These are phyloP conservation scores for Melaleuca quinquenervia DNA, from an alignment of 345 rosid species.

Conservation along the genomic window DNA sequence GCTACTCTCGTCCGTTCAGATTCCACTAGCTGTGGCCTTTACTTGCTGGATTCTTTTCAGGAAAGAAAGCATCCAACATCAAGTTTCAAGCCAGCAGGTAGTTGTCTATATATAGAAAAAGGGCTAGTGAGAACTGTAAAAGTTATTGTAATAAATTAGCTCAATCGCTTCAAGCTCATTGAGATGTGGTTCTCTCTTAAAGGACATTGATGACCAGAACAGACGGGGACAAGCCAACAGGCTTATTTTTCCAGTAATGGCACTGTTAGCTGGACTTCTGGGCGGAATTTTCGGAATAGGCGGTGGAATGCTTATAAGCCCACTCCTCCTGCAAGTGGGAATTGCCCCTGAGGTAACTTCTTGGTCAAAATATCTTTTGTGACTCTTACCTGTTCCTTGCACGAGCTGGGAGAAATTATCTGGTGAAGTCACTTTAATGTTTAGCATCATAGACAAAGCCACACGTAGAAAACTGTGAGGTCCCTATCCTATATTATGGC, in stretches of 20 bases:
- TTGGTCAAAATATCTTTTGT: not conserved
- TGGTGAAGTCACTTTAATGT: not conserved
- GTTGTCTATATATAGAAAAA: not conserved
- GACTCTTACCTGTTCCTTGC: too few relatives aligned
- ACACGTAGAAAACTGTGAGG: not conserved
- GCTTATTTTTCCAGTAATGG: slow-evolving; percentile 61
- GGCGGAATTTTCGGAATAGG: slow-evolving; percentile 95
- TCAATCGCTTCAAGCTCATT: not conserved
- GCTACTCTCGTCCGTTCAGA: slow-evolving; percentile 60
- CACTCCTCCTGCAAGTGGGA: slow-evolving; percentile 84
- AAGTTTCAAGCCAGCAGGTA: slow-evolving; percentile 21
- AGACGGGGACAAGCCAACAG: slow-evolving; percentile 19
- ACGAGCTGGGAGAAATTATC: not conserved
- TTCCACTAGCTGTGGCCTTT: slow-evolving; percentile 66
- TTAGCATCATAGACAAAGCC: not conserved
- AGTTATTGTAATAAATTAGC: not conserved
- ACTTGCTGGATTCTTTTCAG: slow-evolving; percentile 51
- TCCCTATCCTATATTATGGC: not conserved
- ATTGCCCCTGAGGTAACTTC: slow-evolving; percentile 57
- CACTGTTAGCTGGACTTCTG: slow-evolving; percentile 67
- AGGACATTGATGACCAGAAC: slow-evolving; percentile 22
- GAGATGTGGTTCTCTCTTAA: not conserved
- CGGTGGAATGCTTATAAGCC: slow-evolving; percentile 93
- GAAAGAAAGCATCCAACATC: slow-evolving; percentile 20
- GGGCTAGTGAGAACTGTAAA: not conserved